Evolutionary conservation across 2,329 filamentous ascomycete species (phyloP), one percentile per base, ranked within the genome.

Genomic region (Fusarium pseudonygamai): DNA sequence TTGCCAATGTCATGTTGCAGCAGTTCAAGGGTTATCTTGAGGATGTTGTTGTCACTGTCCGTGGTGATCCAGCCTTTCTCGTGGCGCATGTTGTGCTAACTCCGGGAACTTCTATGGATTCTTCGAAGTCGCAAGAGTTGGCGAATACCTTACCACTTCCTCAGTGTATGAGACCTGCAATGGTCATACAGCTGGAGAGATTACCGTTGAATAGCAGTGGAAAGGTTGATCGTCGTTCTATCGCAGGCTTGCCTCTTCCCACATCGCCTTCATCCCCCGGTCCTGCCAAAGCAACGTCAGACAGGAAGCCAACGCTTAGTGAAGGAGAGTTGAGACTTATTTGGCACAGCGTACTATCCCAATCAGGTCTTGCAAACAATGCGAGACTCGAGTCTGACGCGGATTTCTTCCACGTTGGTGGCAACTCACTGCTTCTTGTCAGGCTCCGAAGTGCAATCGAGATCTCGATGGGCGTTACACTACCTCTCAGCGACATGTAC

Each of bases 301-400:
- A 14, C 32, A 32, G 32, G 32, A 32, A 32, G 10, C 24, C 49
- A 46, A 62, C 59, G 2, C 26, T 62, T 1, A 26, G 24, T 9
- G 49, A 62, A 5, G 59, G 59, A 16, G 59, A 57, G 10, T 7
- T 62, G 37, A 56, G 59, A 26, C 59, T 62, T 11, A 32, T 62
- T 14, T 62, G 59, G 50, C 34, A 57, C 16, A 62, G 4, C 14
- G 26, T 46, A 8, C 16, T 62, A 6, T 46, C 49, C 3, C 59
- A 57, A 3, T 4, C 59, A 1, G 32, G 59, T 7, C 32, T 62
- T 15, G 16, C 15, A 2, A 20, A 3, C 3, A 14, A 1, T 6
- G 0, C 32, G 9, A 32, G 20, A 9, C 24, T 57, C 4, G 32
- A 37, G 3, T 40, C 59, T 12, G 40, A 32, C 3, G 57, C 59